A percentile compares a stretch with the other conserved stretches of the same genome.
These are phyloP conservation scores for Penicillium fuscoglaucum DNA, from an alignment of 2,329 filamentous ascomycete genomes.

Conservation along the genomic window DNA sequence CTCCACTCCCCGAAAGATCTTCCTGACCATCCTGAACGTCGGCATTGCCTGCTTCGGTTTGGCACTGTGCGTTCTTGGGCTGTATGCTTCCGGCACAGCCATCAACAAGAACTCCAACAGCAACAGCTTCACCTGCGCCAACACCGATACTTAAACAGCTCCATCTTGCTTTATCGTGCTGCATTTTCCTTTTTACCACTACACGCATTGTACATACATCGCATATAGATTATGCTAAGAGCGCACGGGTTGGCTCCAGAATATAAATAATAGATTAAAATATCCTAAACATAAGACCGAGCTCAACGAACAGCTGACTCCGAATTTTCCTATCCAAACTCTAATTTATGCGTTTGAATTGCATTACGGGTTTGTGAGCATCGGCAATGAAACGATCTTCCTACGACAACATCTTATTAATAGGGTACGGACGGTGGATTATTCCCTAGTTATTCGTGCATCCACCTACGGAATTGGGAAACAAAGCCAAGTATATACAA, in stretches of 20 bases:
- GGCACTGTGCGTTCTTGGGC: constrained; percentile 24
- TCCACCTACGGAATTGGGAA: no score
- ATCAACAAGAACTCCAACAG: constrained; percentile 29
- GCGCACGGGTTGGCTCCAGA: constrained; percentile 11
- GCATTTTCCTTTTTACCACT: not conserved
- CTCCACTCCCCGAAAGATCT: constrained; percentile 46
- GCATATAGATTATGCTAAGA: constrained; percentile 12
- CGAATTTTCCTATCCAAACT: not conserved
- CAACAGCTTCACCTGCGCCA: constrained; percentile 42
- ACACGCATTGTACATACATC: constrained; percentile 5
- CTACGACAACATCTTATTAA: not conserved
- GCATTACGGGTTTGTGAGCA: not conserved
- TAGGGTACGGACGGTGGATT: no score
- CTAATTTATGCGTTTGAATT: no score
- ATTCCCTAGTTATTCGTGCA: no score
- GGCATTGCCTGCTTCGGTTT: constrained; percentile 39
- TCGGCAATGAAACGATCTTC: not conserved
- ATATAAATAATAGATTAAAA: not conserved
- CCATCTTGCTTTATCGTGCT: not conserved
- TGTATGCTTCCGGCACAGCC: constrained; percentile 30
- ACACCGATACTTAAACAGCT: constrained; percentile 25
- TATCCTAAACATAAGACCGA: not conserved
- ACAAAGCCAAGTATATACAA: no score
- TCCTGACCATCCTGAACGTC: constrained; percentile 47
- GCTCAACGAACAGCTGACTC: no score